Evolutionary conservation across 306 rosid species (phyloP).

Genomic region (Prinsepia uniflora): DNA sequence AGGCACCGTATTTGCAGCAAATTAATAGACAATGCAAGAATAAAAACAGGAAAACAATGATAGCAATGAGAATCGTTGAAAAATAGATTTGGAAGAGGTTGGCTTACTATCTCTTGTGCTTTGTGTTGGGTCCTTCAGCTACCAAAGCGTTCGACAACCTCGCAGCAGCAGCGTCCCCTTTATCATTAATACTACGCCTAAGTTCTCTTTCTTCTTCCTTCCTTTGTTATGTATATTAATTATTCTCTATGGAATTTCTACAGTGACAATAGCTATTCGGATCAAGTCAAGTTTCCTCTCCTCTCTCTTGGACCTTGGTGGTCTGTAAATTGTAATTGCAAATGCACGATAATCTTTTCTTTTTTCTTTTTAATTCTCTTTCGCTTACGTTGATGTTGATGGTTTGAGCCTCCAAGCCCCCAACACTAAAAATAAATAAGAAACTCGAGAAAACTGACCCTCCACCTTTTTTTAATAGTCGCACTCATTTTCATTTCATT

Average conservation of each 20-base stretch:
- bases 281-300: not conserved
- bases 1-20: not conserved
- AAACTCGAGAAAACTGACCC: not conserved
- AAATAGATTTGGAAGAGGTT: conserved; percentile 10
- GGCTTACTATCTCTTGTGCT: conserved; percentile 13
- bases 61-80: not conserved
- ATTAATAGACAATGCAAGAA: not conserved
- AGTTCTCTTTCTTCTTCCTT: not conserved
- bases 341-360: not conserved
- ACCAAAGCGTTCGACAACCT: conserved; percentile 2
- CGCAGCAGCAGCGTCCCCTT: not conserved
- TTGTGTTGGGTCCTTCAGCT: not conserved
- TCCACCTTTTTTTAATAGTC: not conserved
- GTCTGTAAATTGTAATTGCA: not conserved
- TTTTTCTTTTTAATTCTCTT: not conserved
- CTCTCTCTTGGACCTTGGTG: not conserved
- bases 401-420: not conserved
- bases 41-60: not conserved
- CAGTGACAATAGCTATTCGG: not conserved
- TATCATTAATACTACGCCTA: not conserved
- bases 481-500: not conserved
- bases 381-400: not conserved
- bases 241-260: not conserved
- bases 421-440: not conserved
- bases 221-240: not conserved